Evolutionary conservation across 2,329 filamentous ascomycete species (phyloP).

Genomic region (Ophiostoma novo-ulmi): DNA sequence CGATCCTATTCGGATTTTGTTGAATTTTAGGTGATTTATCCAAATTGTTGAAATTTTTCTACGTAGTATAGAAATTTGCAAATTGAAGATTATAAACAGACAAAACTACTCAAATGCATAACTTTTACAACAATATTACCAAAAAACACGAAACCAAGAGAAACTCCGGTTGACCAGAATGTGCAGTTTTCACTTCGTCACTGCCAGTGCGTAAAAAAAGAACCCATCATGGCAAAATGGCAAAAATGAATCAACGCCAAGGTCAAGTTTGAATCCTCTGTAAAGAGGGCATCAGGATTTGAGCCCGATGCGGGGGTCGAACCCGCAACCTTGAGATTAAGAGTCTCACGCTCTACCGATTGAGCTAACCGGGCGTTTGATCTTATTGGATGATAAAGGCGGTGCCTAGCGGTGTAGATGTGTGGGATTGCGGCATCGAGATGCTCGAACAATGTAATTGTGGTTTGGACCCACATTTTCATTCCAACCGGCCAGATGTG

Average conservation of each 20-base stretch:
- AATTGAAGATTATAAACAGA: too few relatives aligned
- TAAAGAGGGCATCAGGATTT: slow-evolving; percentile 37
- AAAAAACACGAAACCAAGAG: background rate
- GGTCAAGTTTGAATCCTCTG: slow-evolving; percentile 6
- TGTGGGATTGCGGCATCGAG: background rate
- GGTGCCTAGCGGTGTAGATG: background rate
- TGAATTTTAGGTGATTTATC: too few relatives aligned
- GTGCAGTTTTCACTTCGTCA: background rate
- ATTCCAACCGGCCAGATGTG: background rate
- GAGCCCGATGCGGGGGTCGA: slow-evolving; percentile 46
- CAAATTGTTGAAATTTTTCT: too few relatives aligned
- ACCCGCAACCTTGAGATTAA: slow-evolving; percentile 41
- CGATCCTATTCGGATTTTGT: too few relatives aligned
- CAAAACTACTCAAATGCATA: too few relatives aligned
- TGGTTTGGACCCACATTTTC: background rate
- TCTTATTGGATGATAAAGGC: slow-evolving; percentile 2
- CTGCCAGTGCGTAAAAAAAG: background rate
- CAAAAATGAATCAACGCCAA: slow-evolving; percentile 9
- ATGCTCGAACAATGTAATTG: background rate
- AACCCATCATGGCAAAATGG: background rate
- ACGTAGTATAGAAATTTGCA: too few relatives aligned
- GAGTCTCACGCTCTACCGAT: slow-evolving; percentile 71
- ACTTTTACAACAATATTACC: too few relatives aligned
- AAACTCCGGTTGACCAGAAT: too few relatives aligned
- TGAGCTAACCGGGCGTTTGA: slow-evolving; percentile 54